Conservation (phyloP, 2,329 filamentous ascomycete species). For the Hypoxylon sp. region DNA sequence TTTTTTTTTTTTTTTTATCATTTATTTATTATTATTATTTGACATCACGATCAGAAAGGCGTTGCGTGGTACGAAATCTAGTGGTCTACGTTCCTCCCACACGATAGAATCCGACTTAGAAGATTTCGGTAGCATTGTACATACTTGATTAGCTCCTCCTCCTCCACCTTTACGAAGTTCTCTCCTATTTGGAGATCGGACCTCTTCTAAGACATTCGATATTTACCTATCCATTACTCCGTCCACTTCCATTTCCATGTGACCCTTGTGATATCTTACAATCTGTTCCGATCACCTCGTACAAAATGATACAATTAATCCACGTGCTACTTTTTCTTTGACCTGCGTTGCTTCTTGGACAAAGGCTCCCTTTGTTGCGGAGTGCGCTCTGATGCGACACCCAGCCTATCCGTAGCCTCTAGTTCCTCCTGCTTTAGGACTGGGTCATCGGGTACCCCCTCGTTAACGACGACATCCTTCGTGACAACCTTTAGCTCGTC, state of each 20-base stretch:
- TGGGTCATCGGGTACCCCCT: conserved; percentile 13
- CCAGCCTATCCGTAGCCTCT: neutral
- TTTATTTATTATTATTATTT: too few species aligned
- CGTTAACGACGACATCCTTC: conserved; percentile 26
- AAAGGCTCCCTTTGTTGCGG: conserved; percentile 7
- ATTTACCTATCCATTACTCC: conserved; percentile 9
- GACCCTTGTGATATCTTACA: conserved; percentile 14
- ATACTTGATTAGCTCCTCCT: conserved; percentile 20
- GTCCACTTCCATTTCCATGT: conserved; percentile 1
- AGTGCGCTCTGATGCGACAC: conserved; percentile 2
- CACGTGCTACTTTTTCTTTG: conserved; percentile 17
- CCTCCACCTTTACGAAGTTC: conserved; percentile 13
- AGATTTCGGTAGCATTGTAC: conserved; percentile 20
- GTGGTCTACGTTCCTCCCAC: neutral
- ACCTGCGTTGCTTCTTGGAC: conserved; percentile 10
- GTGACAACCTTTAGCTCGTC: conserved; percentile 44
- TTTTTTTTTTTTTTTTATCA: conserved; percentile 3
- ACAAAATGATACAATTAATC: too few species aligned
- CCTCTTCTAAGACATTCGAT: conserved; percentile 14
- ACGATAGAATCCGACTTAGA: conserved; percentile 1
- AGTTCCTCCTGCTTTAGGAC: conserved; percentile 9
- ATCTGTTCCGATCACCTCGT: neutral
- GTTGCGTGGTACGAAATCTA: conserved; percentile 17
- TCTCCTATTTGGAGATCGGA: conserved; percentile 1
- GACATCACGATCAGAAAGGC: conserved; percentile 4